These are phyloP conservation scores for Fragilaria crotonensis DNA, from an alignment of 108 stramenopile genomes.

Conservation along the genomic window DNA sequence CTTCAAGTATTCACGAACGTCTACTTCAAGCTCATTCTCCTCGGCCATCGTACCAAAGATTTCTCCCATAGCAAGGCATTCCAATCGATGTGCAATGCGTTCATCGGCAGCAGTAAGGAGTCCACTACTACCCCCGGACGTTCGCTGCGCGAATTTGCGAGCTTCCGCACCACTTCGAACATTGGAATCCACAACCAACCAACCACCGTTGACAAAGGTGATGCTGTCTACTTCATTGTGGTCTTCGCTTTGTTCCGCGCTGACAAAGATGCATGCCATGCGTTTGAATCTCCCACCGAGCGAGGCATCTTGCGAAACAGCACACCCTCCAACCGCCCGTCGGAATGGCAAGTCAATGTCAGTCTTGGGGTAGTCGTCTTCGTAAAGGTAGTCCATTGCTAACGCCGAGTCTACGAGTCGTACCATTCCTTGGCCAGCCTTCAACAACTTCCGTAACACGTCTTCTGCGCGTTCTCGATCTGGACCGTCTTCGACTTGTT, in stretches of 20 bases:
- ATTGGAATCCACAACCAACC: slow-evolving; percentile 64
- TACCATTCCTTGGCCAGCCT: slow-evolving; percentile 37
- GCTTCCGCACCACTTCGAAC: slow-evolving; percentile 60
- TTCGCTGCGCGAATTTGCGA: slow-evolving; percentile 41
- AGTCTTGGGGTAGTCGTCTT: neutral
- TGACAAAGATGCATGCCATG: slow-evolving; percentile 44
- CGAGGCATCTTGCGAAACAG: slow-evolving; percentile 43
- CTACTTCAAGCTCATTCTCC: slow-evolving; percentile 47
- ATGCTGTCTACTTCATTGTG: slow-evolving; percentile 8
- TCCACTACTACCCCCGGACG: neutral
- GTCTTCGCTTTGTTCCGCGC: neutral
- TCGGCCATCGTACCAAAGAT: slow-evolving; percentile 3
- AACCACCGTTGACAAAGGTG: slow-evolving; percentile 75
- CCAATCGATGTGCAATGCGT: slow-evolving; percentile 62
- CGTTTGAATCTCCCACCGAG: slow-evolving; percentile 75
- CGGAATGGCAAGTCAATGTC: neutral
- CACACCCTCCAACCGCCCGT: slow-evolving; percentile 30
- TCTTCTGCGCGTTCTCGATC: slow-evolving; percentile 17
- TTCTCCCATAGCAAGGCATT: slow-evolving; percentile 79
- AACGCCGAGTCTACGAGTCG: slow-evolving; percentile 40
- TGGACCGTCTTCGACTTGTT: neutral
- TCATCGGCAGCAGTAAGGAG: slow-evolving; percentile 57
- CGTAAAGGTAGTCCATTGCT: slow-evolving; percentile 28
- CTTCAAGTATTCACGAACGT: slow-evolving; percentile 57
- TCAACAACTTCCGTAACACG: slow-evolving; percentile 40